Evolutionary conservation across 306 rosid species (phyloP).

Genomic region (Lathyrus sativus): DNA sequence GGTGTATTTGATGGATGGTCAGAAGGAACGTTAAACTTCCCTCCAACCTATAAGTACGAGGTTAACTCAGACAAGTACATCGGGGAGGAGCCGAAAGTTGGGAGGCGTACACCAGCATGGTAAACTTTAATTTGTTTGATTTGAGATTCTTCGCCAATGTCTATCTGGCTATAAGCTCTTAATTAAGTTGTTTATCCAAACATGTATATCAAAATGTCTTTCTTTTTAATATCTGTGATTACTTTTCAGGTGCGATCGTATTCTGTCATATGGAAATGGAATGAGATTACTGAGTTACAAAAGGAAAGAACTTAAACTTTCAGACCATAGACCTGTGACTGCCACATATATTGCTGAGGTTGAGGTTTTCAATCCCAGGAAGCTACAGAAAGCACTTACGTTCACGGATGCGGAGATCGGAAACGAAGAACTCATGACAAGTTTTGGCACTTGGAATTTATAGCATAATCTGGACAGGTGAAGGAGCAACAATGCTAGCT

Average conservation of each 20-base stretch:
- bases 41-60: conserved; percentile 91
- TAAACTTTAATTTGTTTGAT: conserved; percentile 42
- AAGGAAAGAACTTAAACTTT: conserved; percentile 67
- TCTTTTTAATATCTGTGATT: conserved; percentile 1
- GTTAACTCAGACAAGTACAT: conserved; percentile 69
- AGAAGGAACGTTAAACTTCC: conserved; percentile 68
- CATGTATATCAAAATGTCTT: no score
- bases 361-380: conserved; percentile 78
- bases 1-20: conserved; percentile 92
- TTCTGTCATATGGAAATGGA: conserved; percentile 76
- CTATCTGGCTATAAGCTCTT: neutral
- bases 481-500: conserved; percentile 31
- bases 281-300: conserved; percentile 61
- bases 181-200: no score
- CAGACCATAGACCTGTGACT: conserved; percentile 95
- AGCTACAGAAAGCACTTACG: conserved; percentile 79
- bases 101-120: conserved; percentile 93
- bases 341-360: conserved; percentile 83
- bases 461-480: conserved; percentile 46
- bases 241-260: conserved; percentile 83
- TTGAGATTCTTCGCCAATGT: conserved; percentile 19
- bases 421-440: conserved; percentile 47
- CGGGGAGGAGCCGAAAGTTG: conserved; percentile 76
- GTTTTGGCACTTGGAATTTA: conserved; percentile 43
- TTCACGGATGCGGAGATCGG: conserved; percentile 87